Conservation (phyloP, 2,329 filamentous ascomycete genomes). For the Alternaria panax region DNA sequence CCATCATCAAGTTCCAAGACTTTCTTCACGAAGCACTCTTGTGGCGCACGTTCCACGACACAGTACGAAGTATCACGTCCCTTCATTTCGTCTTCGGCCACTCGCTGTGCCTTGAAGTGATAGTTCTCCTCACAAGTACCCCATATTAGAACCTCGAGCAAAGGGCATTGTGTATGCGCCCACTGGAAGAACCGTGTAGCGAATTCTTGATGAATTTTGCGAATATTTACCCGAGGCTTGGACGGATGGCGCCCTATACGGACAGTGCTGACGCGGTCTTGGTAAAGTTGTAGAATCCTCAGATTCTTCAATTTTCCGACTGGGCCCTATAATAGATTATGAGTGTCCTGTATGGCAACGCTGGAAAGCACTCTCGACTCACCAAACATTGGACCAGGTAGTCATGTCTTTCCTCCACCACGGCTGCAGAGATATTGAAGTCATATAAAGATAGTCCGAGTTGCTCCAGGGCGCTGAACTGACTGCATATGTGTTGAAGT, state of each 20-base stretch:
- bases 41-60: neutral
- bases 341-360: neutral
- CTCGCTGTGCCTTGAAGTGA: neutral
- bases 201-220: neutral
- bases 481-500: neutral
- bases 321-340: neutral
- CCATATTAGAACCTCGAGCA: constrained; percentile 6
- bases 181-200: constrained; percentile 8
- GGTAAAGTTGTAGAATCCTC: constrained; percentile 10
- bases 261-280: neutral
- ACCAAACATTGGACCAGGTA: neutral
- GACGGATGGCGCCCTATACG: no score
- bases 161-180: constrained; percentile 2
- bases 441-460: neutral
- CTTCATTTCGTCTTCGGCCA: neutral
- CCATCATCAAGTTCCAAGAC: neutral
- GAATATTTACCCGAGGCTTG: neutral
- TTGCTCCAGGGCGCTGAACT: neutral
- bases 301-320: constrained; percentile 10
- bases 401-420: neutral
- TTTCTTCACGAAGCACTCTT: neutral
- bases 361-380: neutral
- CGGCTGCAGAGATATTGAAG: no score
- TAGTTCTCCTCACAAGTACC: neutral
- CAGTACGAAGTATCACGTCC: neutral